phyloP scores from a whole-genome alignment of 345 rosid species.

The Gossypium turneri region DNA sequence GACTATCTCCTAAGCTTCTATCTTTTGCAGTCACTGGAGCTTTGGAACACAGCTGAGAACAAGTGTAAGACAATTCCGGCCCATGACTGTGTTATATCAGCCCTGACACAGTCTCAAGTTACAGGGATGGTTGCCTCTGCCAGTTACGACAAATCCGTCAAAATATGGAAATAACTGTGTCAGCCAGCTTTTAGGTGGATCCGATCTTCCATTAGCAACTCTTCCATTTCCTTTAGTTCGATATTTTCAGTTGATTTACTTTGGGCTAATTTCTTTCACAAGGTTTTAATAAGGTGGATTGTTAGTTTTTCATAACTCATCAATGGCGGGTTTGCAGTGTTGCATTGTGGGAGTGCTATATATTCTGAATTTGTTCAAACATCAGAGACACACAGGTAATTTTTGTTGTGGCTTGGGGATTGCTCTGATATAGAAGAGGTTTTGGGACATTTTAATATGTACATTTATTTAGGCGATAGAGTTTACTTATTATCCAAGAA shows the following conservation, averaged over 20 bases:
- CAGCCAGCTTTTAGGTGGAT: neutral
- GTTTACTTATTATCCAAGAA: neutral
- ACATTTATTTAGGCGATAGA: neutral
- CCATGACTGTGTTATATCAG: conserved; percentile 72
- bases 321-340: neutral
- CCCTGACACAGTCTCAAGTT: conserved; percentile 63
- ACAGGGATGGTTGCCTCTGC: conserved; percentile 88
- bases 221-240: neutral
- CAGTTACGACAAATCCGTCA: conserved; percentile 85
- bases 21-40: conserved; percentile 60
- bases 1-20: neutral
- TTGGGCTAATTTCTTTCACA: neutral
- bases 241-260: neutral
- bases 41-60: conserved; percentile 80
- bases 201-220: neutral
- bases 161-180: conserved; percentile 65
- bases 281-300: neutral
- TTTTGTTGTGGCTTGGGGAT: neutral
- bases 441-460: conserved; percentile 2
- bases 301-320: neutral
- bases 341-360: neutral
- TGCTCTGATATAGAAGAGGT: neutral
- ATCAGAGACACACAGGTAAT: no score
- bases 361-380: neutral
- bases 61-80: conserved; percentile 65